A percentile compares a stretch with the other conserved stretches of the same genome.
phyloP scores from a whole-genome alignment of 495 filamentous ascomycete species.

The Tuber calosporum region DNA sequence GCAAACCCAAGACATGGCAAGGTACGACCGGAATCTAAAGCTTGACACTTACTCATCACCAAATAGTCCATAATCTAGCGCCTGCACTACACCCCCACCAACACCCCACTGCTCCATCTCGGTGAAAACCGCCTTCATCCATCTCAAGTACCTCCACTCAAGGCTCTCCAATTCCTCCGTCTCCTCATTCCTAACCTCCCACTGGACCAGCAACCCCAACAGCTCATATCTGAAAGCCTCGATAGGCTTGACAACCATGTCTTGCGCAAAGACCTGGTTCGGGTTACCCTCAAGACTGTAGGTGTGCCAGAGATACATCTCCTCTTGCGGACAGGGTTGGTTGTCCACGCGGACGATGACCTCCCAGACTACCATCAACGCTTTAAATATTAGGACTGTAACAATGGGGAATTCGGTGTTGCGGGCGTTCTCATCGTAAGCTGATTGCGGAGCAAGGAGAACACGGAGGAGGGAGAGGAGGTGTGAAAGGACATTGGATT shows the following conservation, averaged over 20 bases:
- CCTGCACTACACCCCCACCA: conserved; percentile 30
- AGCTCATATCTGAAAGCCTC: conserved; percentile 35
- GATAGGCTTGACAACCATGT: conserved; percentile 22
- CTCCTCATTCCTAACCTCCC: conserved; percentile 35
- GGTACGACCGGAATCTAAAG: neutral
- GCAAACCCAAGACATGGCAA: neutral
- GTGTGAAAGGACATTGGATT: conserved; percentile 24
- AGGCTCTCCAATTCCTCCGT: conserved; percentile 29
- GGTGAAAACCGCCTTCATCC: conserved; percentile 37
- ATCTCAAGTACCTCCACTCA: conserved; percentile 39
- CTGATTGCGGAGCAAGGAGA: conserved; percentile 24
- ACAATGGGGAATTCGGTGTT: conserved; percentile 38
- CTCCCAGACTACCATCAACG: conserved; percentile 40
- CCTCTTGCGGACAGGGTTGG: conserved; percentile 21
- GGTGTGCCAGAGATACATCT: conserved; percentile 31
- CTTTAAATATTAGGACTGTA: conserved; percentile 37
- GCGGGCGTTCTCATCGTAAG: conserved; percentile 26
- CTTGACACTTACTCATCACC: conserved; percentile 19
- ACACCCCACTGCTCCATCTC: conserved; percentile 40
- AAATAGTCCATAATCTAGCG: conserved; percentile 28
- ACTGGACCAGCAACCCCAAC: conserved; percentile 26
- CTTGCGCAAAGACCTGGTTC: conserved; percentile 22
- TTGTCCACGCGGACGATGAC: conserved; percentile 35
- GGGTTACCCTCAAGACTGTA: conserved; percentile 10
- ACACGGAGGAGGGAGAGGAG: conserved; percentile 34